A percentile compares a stretch with the other conserved stretches of the same genome.
phyloP scores from a whole-genome alignment of 495 filamentous ascomycete genomes.

The Geopyxis carbonaria region DNA sequence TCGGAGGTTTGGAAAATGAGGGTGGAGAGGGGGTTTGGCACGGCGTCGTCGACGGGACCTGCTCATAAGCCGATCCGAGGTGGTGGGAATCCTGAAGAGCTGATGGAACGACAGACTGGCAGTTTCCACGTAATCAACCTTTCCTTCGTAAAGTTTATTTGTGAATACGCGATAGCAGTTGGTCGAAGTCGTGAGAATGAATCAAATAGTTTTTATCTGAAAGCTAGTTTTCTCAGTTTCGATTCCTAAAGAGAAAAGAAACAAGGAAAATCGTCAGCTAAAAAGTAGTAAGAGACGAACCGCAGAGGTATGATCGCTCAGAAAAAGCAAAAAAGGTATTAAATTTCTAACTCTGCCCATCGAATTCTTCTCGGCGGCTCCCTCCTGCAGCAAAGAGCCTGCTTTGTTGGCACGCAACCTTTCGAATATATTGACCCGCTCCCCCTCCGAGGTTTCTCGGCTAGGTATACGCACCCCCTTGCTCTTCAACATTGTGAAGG shows the following conservation, averaged over 20 bases:
- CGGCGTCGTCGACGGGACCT: constrained; percentile 17
- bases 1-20: constrained; percentile 12
- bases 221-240: too few species aligned
- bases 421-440: constrained; percentile 5
- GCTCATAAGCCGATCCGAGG: constrained; percentile 21
- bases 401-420: constrained; percentile 5
- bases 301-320: too few species aligned
- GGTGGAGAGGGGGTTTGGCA: constrained; percentile 13
- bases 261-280: too few species aligned
- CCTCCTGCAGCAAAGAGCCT: too few species aligned
- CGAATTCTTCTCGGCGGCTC: constrained; percentile 12
- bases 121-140: constrained; percentile 6
- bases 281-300: too few species aligned
- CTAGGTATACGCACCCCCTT: too few species aligned
- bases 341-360: constrained; percentile 4
- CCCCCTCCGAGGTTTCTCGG: constrained; percentile 4
- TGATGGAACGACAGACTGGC: constrained; percentile 19
- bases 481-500: too few species aligned
- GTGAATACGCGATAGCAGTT: too few species aligned
- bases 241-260: too few species aligned
- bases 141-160: constrained; percentile 7
- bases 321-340: too few species aligned
- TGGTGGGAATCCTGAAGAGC: constrained; percentile 6
- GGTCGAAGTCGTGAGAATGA: too few species aligned
- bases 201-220: too few species aligned